Percentiles rank a stretch among this genome's conserved stretches.
phyloP scores from a whole-genome alignment of 1,284 basidiomycete species.

The Trichosporon asahii region DNA sequence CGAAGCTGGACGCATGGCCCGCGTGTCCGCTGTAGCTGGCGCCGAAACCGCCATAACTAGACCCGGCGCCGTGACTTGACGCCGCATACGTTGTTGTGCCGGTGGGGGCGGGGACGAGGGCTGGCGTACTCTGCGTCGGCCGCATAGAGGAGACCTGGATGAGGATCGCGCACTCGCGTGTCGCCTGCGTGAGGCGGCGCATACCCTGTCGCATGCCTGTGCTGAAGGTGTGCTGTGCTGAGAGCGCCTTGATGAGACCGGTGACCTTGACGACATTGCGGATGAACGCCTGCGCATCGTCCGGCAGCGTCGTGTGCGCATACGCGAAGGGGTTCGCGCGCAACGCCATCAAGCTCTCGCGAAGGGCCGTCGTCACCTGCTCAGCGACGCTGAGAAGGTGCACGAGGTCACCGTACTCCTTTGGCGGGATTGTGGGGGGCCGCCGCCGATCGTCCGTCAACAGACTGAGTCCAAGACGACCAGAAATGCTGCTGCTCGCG shows the following conservation, averaged over 20 bases:
- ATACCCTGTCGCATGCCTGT: constrained; percentile 42
- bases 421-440: constrained; percentile 36
- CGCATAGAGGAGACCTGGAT: constrained; percentile 49
- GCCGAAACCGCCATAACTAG: background rate
- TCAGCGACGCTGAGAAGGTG: constrained; percentile 43
- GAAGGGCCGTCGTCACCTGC: constrained; percentile 38
- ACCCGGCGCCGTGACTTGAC: background rate
- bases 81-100: background rate
- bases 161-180: constrained; percentile 54
- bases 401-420: constrained; percentile 43
- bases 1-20: background rate
- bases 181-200: constrained; percentile 51
- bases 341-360: constrained; percentile 43
- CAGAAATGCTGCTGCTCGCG: constrained; percentile 3
- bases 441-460: constrained; percentile 18
- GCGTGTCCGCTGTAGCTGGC: background rate
- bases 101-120: background rate
- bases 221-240: constrained; percentile 45
- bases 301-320: constrained; percentile 34
- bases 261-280: constrained; percentile 54
- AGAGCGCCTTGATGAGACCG: constrained; percentile 50
- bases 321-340: constrained; percentile 39
- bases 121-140: constrained; percentile 32
- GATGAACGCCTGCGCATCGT: constrained; percentile 45
- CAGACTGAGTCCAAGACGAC: constrained; percentile 19